Evolutionary conservation across 306 rosid species (phyloP).

Genomic region (Cicer arietinum): DNA sequence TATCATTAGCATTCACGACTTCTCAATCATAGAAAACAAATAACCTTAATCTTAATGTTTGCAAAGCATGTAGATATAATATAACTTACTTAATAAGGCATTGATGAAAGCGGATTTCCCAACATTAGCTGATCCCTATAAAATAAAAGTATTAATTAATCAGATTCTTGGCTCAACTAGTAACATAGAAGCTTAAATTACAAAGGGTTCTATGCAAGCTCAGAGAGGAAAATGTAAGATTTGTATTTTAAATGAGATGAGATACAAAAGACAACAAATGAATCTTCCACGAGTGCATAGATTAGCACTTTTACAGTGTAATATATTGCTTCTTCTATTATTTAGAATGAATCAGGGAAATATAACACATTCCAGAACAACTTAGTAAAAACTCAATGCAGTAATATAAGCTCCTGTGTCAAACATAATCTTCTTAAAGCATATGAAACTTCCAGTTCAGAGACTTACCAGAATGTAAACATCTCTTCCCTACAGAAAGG

Average conservation of each 20-base stretch:
- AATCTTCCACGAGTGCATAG: constrained; percentile 31
- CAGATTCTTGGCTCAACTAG: background rate
- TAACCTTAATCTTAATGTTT: constrained; percentile 14
- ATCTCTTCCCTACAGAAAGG: constrained; percentile 82
- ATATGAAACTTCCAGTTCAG: constrained; percentile 43
- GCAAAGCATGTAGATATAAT: constrained; percentile 16
- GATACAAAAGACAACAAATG: background rate
- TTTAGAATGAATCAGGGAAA: constrained; percentile 8
- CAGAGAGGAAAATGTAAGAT: background rate
- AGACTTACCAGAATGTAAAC: constrained; percentile 87
- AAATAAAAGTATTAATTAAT: constrained; percentile 32
- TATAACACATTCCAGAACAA: constrained; percentile 26
- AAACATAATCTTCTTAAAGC: constrained; percentile 40
- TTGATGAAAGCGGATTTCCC: constrained; percentile 96
- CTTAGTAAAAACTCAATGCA: constrained; percentile 22
- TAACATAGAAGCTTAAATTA: constrained; percentile 5
- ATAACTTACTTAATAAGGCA: constrained; percentile 83
- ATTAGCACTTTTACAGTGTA: background rate
- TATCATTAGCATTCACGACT: constrained; percentile 19
- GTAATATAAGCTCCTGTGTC: constrained; percentile 35
- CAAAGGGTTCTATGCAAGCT: background rate
- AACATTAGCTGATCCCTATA: constrained; percentile 95
- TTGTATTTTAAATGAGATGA: background rate
- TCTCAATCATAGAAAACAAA: constrained; percentile 29
- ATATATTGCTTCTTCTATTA: constrained; percentile 28